These are phyloP conservation scores for Davidsoniella virescens DNA, from an alignment of 2,329 filamentous ascomycete species.

Conservation along the genomic window DNA sequence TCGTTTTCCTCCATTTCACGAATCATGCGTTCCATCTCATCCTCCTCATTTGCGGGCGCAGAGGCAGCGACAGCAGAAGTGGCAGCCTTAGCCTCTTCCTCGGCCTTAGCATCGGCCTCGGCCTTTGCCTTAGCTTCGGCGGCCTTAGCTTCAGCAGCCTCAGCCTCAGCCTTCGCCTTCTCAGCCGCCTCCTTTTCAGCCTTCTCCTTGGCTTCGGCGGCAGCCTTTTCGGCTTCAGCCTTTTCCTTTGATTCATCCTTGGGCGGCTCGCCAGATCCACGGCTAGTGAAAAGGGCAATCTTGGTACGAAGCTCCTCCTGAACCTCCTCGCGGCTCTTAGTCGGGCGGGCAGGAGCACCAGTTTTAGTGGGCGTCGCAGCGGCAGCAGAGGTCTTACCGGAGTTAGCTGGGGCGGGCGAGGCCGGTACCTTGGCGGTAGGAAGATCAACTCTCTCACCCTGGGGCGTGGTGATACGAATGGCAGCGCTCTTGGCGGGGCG, in stretches of 20 bases:
- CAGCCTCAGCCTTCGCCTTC: conserved; percentile 25
- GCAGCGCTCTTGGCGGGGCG: conserved; percentile 31
- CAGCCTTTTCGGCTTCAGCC: conserved; percentile 15
- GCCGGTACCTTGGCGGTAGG: conserved; percentile 42
- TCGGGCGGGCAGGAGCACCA: conserved; percentile 48
- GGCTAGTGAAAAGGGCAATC: conserved; percentile 44
- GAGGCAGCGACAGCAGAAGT: conserved; percentile 18
- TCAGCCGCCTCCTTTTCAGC: conserved; percentile 19
- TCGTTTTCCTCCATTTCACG: conserved; percentile 45
- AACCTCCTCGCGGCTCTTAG: conserved; percentile 67
- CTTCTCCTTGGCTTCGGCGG: conserved; percentile 16
- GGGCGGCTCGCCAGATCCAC: conserved; percentile 4
- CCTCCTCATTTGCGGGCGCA: conserved; percentile 26
- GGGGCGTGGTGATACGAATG: conserved; percentile 69
- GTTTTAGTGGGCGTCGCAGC: conserved; percentile 64
- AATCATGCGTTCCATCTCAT: conserved; percentile 43
- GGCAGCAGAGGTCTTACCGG: conserved; percentile 50
- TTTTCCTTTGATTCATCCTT: conserved; percentile 16
- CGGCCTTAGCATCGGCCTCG: conserved; percentile 21
- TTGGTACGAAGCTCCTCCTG: conserved; percentile 69
- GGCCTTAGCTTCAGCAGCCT: conserved; percentile 17
- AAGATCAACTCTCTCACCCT: conserved; percentile 61
- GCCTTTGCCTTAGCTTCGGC: conserved; percentile 20
- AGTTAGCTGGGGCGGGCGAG: conserved; percentile 38
- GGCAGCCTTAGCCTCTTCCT: conserved; percentile 14